Base-by-base conservation (phyloP, 1,284 basidiomycete genomes). In the Serendipita sp. region DNA sequence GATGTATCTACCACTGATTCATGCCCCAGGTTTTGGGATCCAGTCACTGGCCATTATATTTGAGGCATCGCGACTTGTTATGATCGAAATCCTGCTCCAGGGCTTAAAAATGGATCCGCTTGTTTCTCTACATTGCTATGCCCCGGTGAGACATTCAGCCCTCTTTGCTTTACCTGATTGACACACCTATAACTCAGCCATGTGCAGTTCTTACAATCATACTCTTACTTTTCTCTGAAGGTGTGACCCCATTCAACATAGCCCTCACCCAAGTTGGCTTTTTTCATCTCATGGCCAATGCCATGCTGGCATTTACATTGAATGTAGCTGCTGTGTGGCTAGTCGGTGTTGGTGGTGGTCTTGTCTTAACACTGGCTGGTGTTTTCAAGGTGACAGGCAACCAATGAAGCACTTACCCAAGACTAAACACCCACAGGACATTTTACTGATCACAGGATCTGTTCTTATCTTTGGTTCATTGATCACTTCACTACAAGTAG, bases 81-180 rank as follows among this genome's bases (percentile, higher is more conserved):
- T 98, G 88, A 96, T 98, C 67, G 89, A 98, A 73, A 85, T 95
- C 64, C 83, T 98, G 47, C 80, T 98, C 1, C 94, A 98, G 73
- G 93, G 93, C 60, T 78, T 96, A 73, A 95, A 97, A 78, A 92
- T 97, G 93, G 92, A 96, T 74, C 94, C 94, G 2, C 82, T 97
- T 34, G 92, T 95, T 30, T 96, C 92, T 38, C 78, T 98, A 63
- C 91, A 97, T 77, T 98, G 96, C 79, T 94, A 93, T 72, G 91
- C 91, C 6, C 91, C 91, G n/a, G 90, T 71, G 62, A 2, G 68
- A 61, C 44, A 12, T 63, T 26, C 29, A 4, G 47, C 22, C 45
- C 10, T 41, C 50, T n/a, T 32, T n/a, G 3, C 35, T 29, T n/a
- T 55, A n/a, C 42, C 43, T 15, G 12, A 12, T 72, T 72, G 65